phyloP scores from a whole-genome alignment of 805 yeast species.

The Myxozyma mucilagina region DNA sequence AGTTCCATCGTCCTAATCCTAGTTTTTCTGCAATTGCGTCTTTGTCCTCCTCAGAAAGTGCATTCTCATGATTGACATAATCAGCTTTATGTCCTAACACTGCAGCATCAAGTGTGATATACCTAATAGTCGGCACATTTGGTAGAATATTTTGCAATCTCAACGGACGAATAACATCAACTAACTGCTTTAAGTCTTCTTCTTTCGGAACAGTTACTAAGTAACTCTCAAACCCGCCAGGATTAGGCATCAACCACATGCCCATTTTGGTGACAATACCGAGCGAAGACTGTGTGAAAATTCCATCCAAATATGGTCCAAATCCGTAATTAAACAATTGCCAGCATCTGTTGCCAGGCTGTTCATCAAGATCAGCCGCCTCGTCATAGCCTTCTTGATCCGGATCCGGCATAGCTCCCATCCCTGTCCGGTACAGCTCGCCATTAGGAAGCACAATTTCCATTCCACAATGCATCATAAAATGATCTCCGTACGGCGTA shows the following conservation, averaged over 20 bases:
- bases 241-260: constrained; percentile 15
- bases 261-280: constrained; percentile 14
- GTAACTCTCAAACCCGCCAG: constrained; percentile 11
- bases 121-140: constrained; percentile 12
- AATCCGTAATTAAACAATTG: constrained; percentile 10
- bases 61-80: neutral
- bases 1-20: constrained; percentile 14
- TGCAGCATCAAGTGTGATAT: constrained; percentile 11
- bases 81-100: neutral
- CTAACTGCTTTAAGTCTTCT: neutral
- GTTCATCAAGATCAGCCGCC: constrained; percentile 1
- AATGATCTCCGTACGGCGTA: constrained; percentile 13
- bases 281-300: constrained; percentile 8
- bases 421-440: constrained; percentile 8
- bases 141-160: constrained; percentile 9
- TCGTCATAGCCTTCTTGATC: constrained; percentile 3
- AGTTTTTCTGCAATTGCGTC: neutral
- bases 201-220: constrained; percentile 12
- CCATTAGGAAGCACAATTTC: constrained; percentile 10
- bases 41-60: constrained; percentile 5
- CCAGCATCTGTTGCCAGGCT: constrained; percentile 7
- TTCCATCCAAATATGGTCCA: constrained; percentile 12
- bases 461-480: constrained; percentile 13
- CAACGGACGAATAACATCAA: constrained; percentile 11
- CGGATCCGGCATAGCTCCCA: constrained; percentile 14